Conservation (phyloP, 345 rosid species). For the Populus simonii region DNA sequence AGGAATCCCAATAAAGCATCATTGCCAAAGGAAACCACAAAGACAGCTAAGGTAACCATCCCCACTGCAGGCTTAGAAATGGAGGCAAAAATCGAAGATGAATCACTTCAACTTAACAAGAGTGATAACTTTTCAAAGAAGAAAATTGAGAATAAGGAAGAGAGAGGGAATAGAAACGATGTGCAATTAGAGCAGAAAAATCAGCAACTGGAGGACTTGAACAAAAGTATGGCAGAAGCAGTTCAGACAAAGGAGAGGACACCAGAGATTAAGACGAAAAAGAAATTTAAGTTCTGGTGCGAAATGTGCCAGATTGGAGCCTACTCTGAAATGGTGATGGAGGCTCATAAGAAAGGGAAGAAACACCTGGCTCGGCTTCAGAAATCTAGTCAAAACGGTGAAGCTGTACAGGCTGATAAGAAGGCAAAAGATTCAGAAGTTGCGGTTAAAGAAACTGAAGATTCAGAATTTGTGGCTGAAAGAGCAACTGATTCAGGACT, state of each 20-base stretch:
- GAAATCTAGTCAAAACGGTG: slow-evolving; percentile 15
- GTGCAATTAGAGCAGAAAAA: slow-evolving; percentile 3
- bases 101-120: slow-evolving; percentile 11
- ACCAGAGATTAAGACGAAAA: slow-evolving; percentile 9
- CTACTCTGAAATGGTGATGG: slow-evolving; percentile 33
- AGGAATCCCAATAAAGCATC: background rate
- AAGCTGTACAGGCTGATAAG: background rate
- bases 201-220: background rate
- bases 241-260: slow-evolving; percentile 8
- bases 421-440: background rate
- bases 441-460: background rate
- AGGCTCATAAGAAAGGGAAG: slow-evolving; percentile 49
- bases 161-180: slow-evolving; percentile 1
- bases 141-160: slow-evolving; percentile 9
- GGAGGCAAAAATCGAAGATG: background rate
- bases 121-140: slow-evolving; percentile 14
- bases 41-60: slow-evolving; percentile 4
- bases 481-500: no score
- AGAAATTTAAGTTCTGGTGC: slow-evolving; percentile 47
- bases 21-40: slow-evolving; percentile 9
- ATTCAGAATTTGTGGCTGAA: no score
- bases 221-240: background rate
- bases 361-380: slow-evolving; percentile 37
- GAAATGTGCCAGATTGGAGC: slow-evolving; percentile 41
- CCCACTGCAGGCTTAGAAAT: slow-evolving; percentile 5